Evolutionary conservation across 345 rosid species (phyloP), one percentile per base, ranked within the genome.

Genomic region (Geranium rotundifolium): DNA sequence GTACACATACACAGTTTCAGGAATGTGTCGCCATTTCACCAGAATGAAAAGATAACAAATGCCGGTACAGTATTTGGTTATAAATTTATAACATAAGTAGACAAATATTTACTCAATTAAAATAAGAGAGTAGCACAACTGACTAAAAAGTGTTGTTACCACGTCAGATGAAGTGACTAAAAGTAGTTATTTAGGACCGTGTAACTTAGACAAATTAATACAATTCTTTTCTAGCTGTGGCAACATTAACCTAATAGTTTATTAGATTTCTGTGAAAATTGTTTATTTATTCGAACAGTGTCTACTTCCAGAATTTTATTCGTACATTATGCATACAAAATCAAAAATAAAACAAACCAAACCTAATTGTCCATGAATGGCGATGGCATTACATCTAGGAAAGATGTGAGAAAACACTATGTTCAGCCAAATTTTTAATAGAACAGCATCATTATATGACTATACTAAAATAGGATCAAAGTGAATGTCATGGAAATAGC

Each of bases 1-100:
- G 70, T 65, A 71, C 23, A 77, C 30, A 72, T 61, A 37, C 46
- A 46, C 16, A 10, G 3, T 46, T 46, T 7, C 8, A 10, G 15
- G 52, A 14, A 46, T 46, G 14, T 14, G 9, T 12, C 37, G 50
- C 27, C 57, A 55, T 4, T 16, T 55, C 27, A 19, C 18, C 17
- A 55, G 17, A 2, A 55, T 55, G 52, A 46, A 46, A 46, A 46
- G 13, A 4, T 34, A 7, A 46, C 15, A 9, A 46, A 9, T 7
- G 52, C 16, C 15, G 12, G 14, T 46, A 14, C 12, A 12, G 12
- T 46, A 46, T 46, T 46, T 46, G 52, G 15, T 9, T 46, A 46
- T 9, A 9, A 46, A 46, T 9, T 7, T 46, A 9, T 7, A 46
- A 46, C 16, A 46, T 9, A 16, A 12, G 52, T 9, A 46, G 8